Evolutionary conservation across 2,329 filamentous ascomycete genomes (phyloP).

Genomic region (Pyricularia sp.): DNA sequence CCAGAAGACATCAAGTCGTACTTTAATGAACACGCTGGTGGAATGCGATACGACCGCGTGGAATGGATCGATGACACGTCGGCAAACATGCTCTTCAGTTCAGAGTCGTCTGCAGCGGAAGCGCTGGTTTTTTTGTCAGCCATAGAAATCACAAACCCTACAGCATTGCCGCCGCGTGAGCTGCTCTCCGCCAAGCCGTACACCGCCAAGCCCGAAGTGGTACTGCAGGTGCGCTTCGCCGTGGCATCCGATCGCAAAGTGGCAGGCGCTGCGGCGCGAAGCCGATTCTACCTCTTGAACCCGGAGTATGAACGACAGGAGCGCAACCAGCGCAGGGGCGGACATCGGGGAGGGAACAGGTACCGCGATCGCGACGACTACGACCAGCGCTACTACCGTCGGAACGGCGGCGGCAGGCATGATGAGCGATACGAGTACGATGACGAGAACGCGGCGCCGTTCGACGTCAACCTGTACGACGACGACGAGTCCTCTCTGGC

Average conservation of each 20-base stretch:
- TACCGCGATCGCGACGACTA: constrained; percentile 50
- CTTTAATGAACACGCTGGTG: constrained; percentile 55
- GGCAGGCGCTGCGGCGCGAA: constrained; percentile 66
- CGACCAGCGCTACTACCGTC: constrained; percentile 23
- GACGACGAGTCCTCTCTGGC: constrained; percentile 34
- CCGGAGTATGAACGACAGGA: constrained; percentile 81
- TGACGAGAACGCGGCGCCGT: constrained; percentile 45
- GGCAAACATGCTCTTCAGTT: constrained; percentile 73
- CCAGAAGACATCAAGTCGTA: constrained; percentile 74
- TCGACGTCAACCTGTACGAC: constrained; percentile 61
- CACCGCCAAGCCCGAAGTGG: constrained; percentile 56
- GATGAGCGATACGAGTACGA: constrained; percentile 30
- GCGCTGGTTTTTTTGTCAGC: constrained; percentile 45
- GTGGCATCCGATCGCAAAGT: constrained; percentile 71
- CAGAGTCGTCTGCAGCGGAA: constrained; percentile 39
- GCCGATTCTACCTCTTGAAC: constrained; percentile 86
- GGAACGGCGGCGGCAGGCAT: constrained; percentile 31
- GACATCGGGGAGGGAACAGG: constrained; percentile 35
- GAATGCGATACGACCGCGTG: constrained; percentile 48
- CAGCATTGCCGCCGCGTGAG: constrained; percentile 51
- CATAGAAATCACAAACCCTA: constrained; percentile 41
- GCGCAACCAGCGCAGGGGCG: constrained; percentile 35
- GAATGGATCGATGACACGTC: constrained; percentile 96
- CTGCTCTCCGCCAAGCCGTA: constrained; percentile 61
- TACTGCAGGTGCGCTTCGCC: constrained; percentile 65